Evolutionary conservation across 495 filamentous ascomycete genomes (phyloP), one percentile per base, ranked within the genome.

Genomic region (Astrocystis sublimbata): DNA sequence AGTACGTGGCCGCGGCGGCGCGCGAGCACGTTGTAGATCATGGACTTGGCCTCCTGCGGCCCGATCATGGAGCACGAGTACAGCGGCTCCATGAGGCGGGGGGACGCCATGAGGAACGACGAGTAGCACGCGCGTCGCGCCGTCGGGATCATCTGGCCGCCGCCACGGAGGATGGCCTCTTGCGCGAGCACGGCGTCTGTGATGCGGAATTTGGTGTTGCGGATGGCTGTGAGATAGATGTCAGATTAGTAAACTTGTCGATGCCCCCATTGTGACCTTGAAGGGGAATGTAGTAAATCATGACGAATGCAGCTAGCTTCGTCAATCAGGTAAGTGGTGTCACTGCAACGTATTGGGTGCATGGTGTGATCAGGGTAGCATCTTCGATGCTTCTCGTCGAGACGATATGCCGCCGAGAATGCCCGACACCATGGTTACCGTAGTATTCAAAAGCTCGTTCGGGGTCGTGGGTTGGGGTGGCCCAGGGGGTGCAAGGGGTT

Each of bases 101-200:
- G 94, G 21, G 91, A 93, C 30, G 94, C 94, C 91, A 97, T 97
- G 17, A 98, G 79, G 81, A 98, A 98, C 15, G 91, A 93, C 1
- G 86, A 90, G 73, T 98, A 98, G 71, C 93, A 90, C 19, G 93
- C 91, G 30, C 96, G 87, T 30, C 94, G 88, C 45, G 92, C 83
- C 0, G 94, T 97, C 51, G 94, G 94, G 70, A 98, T 98, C 71
- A 98, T 96, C 73, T 98, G 94, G 28, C 96, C 94, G 47, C 92
- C 93, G 35, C 94, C 94, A 50, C 94, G 83, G 78, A 93, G 96
- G 70, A 98, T 97, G 30, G 92, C 88, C 74, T 97, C 92, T 51
- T 86, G 79, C 28, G 92, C 94, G 35, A 98, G 85, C 26, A 88
- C 82, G 45, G 96, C 86, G 70, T 98, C 96, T 60, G 92, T 98